Conservation (phyloP, 1,284 basidiomycete genomes). For the Ceratobasidium sp. region DNA sequence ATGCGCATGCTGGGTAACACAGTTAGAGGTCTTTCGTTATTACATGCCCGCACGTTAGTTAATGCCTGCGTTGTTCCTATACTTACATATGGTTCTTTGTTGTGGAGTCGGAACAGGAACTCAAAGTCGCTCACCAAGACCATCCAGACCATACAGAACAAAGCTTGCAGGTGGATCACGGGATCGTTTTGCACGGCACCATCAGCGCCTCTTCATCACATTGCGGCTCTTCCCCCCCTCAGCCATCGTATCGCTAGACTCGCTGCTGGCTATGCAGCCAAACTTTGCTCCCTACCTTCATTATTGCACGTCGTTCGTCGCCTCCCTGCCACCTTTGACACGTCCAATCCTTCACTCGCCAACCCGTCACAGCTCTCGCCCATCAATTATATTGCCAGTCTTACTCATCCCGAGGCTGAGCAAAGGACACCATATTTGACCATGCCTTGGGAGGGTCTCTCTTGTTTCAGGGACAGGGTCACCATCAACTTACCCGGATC, state of each 20-base stretch:
- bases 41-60: neutral
- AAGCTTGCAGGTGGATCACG: neutral
- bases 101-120: neutral
- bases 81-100: neutral
- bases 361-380: neutral
- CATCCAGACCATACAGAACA: neutral
- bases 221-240: neutral
- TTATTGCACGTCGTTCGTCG: neutral
- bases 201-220: neutral
- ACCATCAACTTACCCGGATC: too few relatives aligned
- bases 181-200: neutral
- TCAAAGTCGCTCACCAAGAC: neutral
- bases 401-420: neutral
- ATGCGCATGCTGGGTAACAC: too few relatives aligned
- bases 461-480: too few relatives aligned
- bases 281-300: neutral
- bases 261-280: neutral
- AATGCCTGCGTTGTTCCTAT: neutral
- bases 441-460: neutral
- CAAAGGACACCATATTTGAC: neutral
- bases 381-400: neutral
- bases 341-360: neutral
- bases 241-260: neutral
- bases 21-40: neutral
- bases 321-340: neutral